Base-by-base conservation (phyloP, 78 protist species). In the Trichosphaerium sp. region DNA sequence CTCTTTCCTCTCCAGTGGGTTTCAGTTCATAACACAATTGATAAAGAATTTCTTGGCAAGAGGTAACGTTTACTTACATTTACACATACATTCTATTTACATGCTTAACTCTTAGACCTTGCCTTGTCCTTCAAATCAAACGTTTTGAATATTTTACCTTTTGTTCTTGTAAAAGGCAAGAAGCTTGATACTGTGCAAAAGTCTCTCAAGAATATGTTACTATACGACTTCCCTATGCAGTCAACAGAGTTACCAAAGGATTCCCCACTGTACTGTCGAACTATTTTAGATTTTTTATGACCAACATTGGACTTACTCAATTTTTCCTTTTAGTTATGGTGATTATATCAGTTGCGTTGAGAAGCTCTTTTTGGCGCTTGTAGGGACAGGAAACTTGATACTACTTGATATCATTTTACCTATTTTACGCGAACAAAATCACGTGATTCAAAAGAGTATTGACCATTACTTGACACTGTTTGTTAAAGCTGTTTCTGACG, bases 291-390 rank as follows among this genome's bases (percentile, higher is more conserved):
- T n/a, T n/a, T n/a, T n/a, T n/a, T n/a, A n/a, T n/a, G n/a, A n/a
- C n/a, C n/a, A n/a, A n/a, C n/a, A n/a, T n/a, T n/a, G n/a, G n/a
- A n/a, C n/a, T n/a, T n/a, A n/a, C n/a, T n/a, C n/a, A n/a, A n/a
- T n/a, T n/a, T n/a, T n/a, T n/a, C n/a, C n/a, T n/a, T n/a, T n/a
- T n/a, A n/a, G n/a, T 23, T 78, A 78, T 28, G 64, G 59, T 28
- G 84, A 78, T 43, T 78, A 78, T 21, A 62, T 78, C 34, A 51
- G 74, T 11, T 35, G 74, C 12, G 55, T 78, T 40, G 84, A 78
- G 42, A 78, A 71, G 57, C 58, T 78, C n/a, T 61, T 69, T 25
- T 61, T 65, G 14, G 48, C 84, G 12, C 32, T 78, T n/a, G 84
- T 64, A 43, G 8, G 28, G 23, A 59, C 70, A 49, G 34, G 59